Base-by-base conservation (phyloP, 495 filamentous ascomycete species). In the Aspergillus taichungensis region DNA sequence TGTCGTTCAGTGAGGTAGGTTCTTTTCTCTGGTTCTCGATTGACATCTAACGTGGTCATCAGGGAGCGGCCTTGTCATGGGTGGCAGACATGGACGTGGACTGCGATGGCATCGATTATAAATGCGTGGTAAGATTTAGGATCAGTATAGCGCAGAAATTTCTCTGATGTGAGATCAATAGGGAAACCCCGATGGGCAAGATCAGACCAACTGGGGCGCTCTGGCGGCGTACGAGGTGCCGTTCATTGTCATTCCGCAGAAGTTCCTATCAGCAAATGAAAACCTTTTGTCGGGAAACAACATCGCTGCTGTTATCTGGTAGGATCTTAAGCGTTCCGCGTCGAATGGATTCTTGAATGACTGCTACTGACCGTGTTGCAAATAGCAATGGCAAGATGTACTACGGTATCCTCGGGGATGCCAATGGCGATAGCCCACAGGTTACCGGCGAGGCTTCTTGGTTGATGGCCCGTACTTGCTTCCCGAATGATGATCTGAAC, bases 1-100 rank as follows among this genome's bases (percentile, higher is more conserved):
- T 52, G 0, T 44, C 38, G 0, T 62, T 63, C 37, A 42, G 29
- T 6, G 40, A 57, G 48, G 63, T 60, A 49, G 14, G 13, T 44
- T 38, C 18, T 40, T 51, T 6, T 4, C 18, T 24, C 18, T 24
- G 18, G 18, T 24, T 24, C 18, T 24, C 4, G 18, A 1, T 24
- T 4, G 18, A 24, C 18, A 24, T 24, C 34, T 43, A 40, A 43
- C 18, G 3, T 29, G 7, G 13, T 8, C 3, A 7, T 14, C 31
- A 68, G 65, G 65, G 61, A 6, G 56, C 65, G 3, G 63, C 65
- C 8, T 56, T 60, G 37, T 56, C 60, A 30, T 68, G 53, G 53
- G 40, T 63, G 0, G 63, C 65, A 0, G 63, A 68, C 34, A 68
- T 68, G 65, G 63, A 68, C 44, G 61, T 66, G 0, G 65, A 68